Percentiles rank a stretch among this genome's conserved stretches.
Conservation (phyloP, 2,329 filamentous ascomycete species). For the Leptosphaerulina australis region DNA sequence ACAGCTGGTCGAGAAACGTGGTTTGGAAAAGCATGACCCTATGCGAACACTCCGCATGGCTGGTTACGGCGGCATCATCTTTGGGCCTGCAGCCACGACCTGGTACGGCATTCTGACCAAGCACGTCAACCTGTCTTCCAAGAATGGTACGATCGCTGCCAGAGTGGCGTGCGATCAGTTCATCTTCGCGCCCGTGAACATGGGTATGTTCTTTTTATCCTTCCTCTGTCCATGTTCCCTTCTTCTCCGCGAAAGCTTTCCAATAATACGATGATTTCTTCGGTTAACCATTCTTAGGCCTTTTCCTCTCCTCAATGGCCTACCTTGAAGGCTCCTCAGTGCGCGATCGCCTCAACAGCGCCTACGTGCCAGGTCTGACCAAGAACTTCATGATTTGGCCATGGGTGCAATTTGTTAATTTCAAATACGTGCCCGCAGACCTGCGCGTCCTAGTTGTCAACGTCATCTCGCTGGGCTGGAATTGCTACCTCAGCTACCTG, state of each 20-base stretch:
- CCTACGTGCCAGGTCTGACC: constrained; percentile 72
- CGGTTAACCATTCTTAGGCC: too few species aligned
- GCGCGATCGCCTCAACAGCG: constrained; percentile 71
- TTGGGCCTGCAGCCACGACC: constrained; percentile 83
- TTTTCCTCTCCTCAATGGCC: constrained; percentile 86
- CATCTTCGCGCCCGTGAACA: constrained; percentile 82
- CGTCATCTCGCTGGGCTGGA: constrained; percentile 61
- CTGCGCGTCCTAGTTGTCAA: constrained; percentile 88
- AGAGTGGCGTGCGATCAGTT: constrained; percentile 80
- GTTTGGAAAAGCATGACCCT: constrained; percentile 73
- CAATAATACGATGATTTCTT: too few species aligned
- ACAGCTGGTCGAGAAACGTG: constrained; percentile 84
- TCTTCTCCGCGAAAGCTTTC: neutral
- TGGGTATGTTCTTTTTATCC: constrained; percentile 56
- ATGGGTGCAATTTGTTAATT: constrained; percentile 82
- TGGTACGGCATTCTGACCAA: constrained; percentile 84
- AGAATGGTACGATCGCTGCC: constrained; percentile 73
- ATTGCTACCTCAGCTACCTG: constrained; percentile 50
- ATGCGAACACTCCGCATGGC: constrained; percentile 78
- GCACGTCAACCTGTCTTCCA: constrained; percentile 67
- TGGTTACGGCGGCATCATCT: constrained; percentile 66
- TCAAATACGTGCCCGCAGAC: constrained; percentile 82
- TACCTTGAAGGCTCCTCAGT: constrained; percentile 72
- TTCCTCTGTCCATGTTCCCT: neutral
- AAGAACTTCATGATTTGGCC: constrained; percentile 93